Evolutionary conservation across 441 rosid genomes (phyloP).

Genomic region (Adansonia madagascariensis): DNA sequence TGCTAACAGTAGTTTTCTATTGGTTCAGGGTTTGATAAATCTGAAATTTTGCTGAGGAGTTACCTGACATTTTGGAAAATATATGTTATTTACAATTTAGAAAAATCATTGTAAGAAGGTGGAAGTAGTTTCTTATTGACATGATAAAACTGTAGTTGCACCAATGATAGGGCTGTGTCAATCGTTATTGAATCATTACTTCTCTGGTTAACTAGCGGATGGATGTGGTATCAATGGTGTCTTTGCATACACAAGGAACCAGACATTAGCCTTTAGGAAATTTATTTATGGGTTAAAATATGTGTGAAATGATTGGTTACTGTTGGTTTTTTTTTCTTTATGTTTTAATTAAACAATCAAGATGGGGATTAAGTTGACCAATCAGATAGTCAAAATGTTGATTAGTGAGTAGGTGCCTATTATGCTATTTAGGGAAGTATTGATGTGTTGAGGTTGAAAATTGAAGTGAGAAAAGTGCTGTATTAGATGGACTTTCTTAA

Average conservation of each 20-base stretch:
- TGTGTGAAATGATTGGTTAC: neutral
- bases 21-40: neutral
- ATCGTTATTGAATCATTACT: neutral
- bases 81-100: neutral
- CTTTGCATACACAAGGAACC: neutral
- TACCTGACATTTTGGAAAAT: constrained; percentile 8
- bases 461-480: constrained; percentile 11
- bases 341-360: neutral
- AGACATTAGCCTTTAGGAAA: neutral
- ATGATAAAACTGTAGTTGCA: neutral
- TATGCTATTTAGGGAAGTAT: neutral
- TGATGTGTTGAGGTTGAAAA: neutral
- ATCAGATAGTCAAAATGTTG: neutral
- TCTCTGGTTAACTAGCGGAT: neutral
- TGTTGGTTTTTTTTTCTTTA: neutral
- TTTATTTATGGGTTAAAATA: neutral
- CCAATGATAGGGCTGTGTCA: neutral
- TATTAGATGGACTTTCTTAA: neutral
- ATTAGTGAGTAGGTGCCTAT: neutral
- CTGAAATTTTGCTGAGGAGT: neutral
- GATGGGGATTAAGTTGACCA: neutral
- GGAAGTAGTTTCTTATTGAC: neutral
- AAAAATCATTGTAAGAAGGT: neutral
- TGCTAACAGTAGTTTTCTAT: neutral
- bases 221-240: neutral